phyloP scores from a whole-genome alignment of 495 filamentous ascomycete genomes.

The Aspergillus wentii region DNA sequence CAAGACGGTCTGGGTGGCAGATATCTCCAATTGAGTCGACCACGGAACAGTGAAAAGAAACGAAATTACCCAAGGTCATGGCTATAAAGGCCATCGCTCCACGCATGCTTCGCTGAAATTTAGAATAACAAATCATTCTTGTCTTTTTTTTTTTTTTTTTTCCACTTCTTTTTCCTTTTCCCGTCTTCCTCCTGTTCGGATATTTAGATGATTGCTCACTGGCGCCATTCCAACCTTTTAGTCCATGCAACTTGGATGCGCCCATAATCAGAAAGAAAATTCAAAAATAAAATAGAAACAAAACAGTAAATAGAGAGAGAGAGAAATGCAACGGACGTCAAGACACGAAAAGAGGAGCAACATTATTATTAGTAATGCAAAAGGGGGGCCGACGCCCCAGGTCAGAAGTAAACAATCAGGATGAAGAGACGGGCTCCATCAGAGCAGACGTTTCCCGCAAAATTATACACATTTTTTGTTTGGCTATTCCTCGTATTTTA shows the following conservation, averaged over 20 bases:
- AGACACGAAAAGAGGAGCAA: conserved; percentile 6
- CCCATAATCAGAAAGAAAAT: conserved; percentile 22
- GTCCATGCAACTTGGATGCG: conserved; percentile 24
- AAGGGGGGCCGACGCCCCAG: conserved; percentile 1
- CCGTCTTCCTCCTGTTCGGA: too few species aligned
- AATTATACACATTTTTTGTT: conserved; percentile 6
- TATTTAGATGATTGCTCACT: conserved; percentile 8
- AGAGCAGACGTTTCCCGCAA: not conserved
- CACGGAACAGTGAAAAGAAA: conserved; percentile 4
- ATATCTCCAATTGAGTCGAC: not conserved
- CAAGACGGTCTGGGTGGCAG: not conserved
- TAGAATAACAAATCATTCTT: too few species aligned
- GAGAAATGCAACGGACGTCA: conserved; percentile 6
- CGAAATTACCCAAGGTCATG: too few species aligned
- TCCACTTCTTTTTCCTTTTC: too few species aligned
- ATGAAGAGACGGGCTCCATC: not conserved
- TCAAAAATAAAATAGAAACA: conserved; percentile 2
- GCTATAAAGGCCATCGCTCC: too few species aligned
- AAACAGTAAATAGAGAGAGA: conserved; percentile 1
- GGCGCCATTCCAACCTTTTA: conserved; percentile 23
- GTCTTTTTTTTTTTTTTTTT: too few species aligned
- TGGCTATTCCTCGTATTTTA: conserved; percentile 10
- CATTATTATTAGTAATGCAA: conserved; percentile 9
- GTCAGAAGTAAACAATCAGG: not conserved
- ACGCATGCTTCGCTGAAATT: too few species aligned